Base-by-base conservation (phyloP, 202 grass and related monocot genomes). In the Elaeis oleifera region DNA sequence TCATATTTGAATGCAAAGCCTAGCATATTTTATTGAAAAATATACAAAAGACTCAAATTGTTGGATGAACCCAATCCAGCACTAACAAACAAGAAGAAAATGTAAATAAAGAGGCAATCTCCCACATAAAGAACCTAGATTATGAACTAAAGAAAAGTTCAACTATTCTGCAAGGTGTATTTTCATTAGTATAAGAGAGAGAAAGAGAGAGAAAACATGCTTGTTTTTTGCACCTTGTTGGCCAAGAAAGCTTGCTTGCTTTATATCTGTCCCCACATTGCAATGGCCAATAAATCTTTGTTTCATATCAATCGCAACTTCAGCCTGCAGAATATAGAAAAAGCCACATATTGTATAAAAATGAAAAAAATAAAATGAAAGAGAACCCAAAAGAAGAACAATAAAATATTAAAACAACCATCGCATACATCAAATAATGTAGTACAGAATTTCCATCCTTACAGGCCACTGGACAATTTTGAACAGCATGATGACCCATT, bases 181-280 rank as follows among this genome's bases (percentile, higher is more conserved):
- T 36, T 36, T 9, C 32, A 36, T 11, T 36, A 28, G 4, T 36
- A 36, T 36, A 8, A 36, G 5, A 32, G 6, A 32, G 29, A 32
- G 29, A 32, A 8, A 9, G 32, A 36, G 56, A 61, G 69, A 68
- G 28, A 79, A 68, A 39, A 36, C 32, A 11, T 36, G 32, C 32
- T 36, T 36, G 32, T 36, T 36, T 36, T 36, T 7, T 36, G 32
- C 57, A 99, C 88, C 94, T 83, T 69, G 80, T 64, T 86, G 85
- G 23, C 94, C 88, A 60, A 99, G 85, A 83, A 99, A 99, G 63
- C 83, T 99, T 70, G 94, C 94, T 80, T 99, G 94, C 49, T 99
- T 94, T 75, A 99, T 99, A 78, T 99, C 94, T 68, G 94, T 99
- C 44, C 88, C 94, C 51, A 94, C 63, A 55, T 99, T 99, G 72